Base-by-base conservation (phyloP, 1,284 basidiomycete genomes). In the Puccinia sorghi region DNA sequence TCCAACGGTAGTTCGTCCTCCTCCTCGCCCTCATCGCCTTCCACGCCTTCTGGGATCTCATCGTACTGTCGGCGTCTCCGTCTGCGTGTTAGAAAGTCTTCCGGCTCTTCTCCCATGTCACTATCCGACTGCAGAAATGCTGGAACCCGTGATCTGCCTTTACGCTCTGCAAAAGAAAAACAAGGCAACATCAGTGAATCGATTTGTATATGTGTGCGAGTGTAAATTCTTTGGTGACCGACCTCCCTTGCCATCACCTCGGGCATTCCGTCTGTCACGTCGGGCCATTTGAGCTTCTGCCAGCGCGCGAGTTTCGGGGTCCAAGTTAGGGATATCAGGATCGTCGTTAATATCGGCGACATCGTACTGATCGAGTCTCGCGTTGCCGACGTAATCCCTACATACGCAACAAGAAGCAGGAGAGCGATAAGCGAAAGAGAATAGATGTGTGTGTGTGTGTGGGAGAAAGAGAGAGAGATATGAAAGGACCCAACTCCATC, bases 241-340 rank as follows among this genome's bases (percentile, higher is more conserved):
- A 41, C 70, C 41, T 61, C 15, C 41, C 39, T 39, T 57, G 8
- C 90, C 91, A 56, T 88, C 87, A 17, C 91, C 90, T 25, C 87
- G 86, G 12, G 89, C 88, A 81, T 92, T 90, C 39, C 90, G 86
- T 25, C 92, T 89, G 87, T 99, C 96, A 70, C 97, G 90, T 81
- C 91, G 89, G 43, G 89, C 89, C 95, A 99, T 97, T 82, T 89
- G 89, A 56, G 88, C 87, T 85, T 99, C 97, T 27, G 93, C 97
- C 0, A 90, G 90, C 59, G 92, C 90, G 81, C 96, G 90, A 59
- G 90, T 89, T 17, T 87, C 90, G 27, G 88, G 88, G 57, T 92
- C 89, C 84, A 97, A 85, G 64, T 90, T 91, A 46, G 89, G 90
- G 70, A 90, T 86, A 8, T 92, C 90, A 25, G 89, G 89, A 59